Evolutionary conservation across 306 rosid species (phyloP), one percentile per base, ranked within the genome.

Genomic region (barrel medic (Medicago truncatula)): DNA sequence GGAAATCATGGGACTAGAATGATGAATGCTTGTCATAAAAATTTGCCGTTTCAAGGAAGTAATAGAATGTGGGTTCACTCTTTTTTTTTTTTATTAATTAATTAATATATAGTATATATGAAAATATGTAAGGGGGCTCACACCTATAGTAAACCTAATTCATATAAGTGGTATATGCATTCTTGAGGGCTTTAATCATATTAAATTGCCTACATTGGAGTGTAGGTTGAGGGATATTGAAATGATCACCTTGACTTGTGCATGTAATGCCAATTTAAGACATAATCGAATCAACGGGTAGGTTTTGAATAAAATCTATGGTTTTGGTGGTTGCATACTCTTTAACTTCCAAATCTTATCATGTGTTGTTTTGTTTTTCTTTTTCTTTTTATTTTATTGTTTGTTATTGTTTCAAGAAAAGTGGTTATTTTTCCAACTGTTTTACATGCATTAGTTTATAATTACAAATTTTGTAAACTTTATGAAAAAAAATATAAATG

Each of bases 221-320:
- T 12, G 50, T 44, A 44, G 50, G n/a, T 44, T n/a, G n/a, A 12
- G 50, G 50, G 50, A 11, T 12, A 12, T 44, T 44, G 70, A 85
- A 81, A 80, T 71, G 63, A 76, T 70, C 49, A 13, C 85, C 89
- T 73, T 86, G 87, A 82, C 87, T 83, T 76, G 62, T 53, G 82
- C 84, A 81, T 43, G 86, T 84, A 78, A 82, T 41, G 85, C 77
- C 86, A 83, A 80, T 60, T 71, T 78, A 71, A 17, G 74, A 54
- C 70, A 50, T 61, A 2, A 75, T 75, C 16, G 67, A 74, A 62
- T 83, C 76, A 74, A 63, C 0, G 31, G 38, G 25, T 80, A 70
- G 80, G 79, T 83, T 84, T 81, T 67, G 62, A 79, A 72, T 36
- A 50, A 41, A 59, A 74, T 81, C 67, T 39, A 25, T 81, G 38